Evolutionary conservation across 2,329 filamentous ascomycete genomes (phyloP), one percentile per base, ranked within the genome.

Genomic region (Ophiostoma sp.): DNA sequence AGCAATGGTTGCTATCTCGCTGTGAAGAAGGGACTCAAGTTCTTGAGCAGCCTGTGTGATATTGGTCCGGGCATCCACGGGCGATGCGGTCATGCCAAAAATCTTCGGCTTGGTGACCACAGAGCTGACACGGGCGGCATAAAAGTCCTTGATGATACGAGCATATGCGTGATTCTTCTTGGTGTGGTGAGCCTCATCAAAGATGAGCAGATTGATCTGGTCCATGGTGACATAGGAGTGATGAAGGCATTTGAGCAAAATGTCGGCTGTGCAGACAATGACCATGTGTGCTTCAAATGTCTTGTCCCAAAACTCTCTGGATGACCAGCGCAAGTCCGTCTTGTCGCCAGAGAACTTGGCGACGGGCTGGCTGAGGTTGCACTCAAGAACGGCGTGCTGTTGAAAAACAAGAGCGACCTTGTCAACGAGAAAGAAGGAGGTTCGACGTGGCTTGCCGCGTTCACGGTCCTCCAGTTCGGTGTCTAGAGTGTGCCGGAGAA

Each of bases 71-170:
- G 92, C 88, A 79, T 98, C 94, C 2, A 97, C 90, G 0, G 95
- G 95, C 0, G 95, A 98, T 8, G 95, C 95, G 1, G 95, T 99
- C 94, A 98, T 97, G 35, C 94, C 94, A 74, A 99, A 91, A 27
- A 99, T 89, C 52, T 89, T 90, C 4, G 95, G 95, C 4, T 88
- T 84, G 67, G 80, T 80, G 0, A 76, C 75, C 0, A 77, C 73
- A 39, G 83, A 75, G 64, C 80, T 80, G 0, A 77, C 75, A 0
- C 78, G 73, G 39, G 83, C 81, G 2, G 83, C 79, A 76, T 97
- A 98, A 74, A 92, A 93, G 71, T 96, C 90, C 75, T 91, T 93
- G 79, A 99, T 92, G 71, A 99, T 95, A 36, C 87, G 86, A 27
- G 94, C 92, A 76, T 97, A 99, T 0, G 92, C 86, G 76, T 99